Evolutionary conservation across 352 stramenopile species (phyloP).

Genomic region (Pythium aphanidermatum): DNA sequence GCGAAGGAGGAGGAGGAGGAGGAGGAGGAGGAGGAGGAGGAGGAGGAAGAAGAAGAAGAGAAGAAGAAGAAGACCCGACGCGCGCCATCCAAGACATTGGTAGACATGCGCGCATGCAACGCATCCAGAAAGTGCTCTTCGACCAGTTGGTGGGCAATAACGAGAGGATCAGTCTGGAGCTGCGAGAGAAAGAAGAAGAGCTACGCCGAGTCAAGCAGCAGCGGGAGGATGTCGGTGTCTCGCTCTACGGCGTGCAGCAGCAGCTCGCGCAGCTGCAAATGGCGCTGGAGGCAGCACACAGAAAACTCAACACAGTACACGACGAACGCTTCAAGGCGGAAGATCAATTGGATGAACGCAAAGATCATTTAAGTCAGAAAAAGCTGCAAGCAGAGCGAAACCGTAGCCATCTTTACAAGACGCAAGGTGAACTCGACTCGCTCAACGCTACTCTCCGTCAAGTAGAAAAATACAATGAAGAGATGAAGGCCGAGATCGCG

Average conservation of each 20-base stretch:
- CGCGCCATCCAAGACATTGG: slow-evolving; percentile 83
- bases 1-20: slow-evolving; percentile 19
- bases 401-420: slow-evolving; percentile 69
- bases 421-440: slow-evolving; percentile 82
- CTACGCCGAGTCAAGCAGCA: slow-evolving; percentile 52
- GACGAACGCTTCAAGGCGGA: slow-evolving; percentile 65
- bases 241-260: slow-evolving; percentile 93
- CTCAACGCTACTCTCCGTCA: slow-evolving; percentile 82
- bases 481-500: slow-evolving; percentile 93
- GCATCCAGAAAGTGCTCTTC: slow-evolving; percentile 80
- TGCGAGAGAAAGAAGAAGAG: slow-evolving; percentile 77
- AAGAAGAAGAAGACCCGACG: slow-evolving; percentile 50
- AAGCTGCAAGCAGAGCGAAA: slow-evolving; percentile 57
- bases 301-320: slow-evolving; percentile 55
- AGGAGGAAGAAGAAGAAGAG: slow-evolving; percentile 52
- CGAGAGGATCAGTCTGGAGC: slow-evolving; percentile 57
- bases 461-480: slow-evolving; percentile 92
- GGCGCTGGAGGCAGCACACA: slow-evolving; percentile 77
- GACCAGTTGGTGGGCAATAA: slow-evolving; percentile 76
- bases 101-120: slow-evolving; percentile 72
- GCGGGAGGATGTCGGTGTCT: slow-evolving; percentile 88
- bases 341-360: slow-evolving; percentile 68
- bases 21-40: slow-evolving; percentile 30
- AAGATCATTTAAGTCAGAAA: slow-evolving; percentile 52
- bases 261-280: slow-evolving; percentile 92